Evolutionary conservation across 2,329 filamentous ascomycete genomes (phyloP), one percentile per base, ranked within the genome.

Genomic region (Epicoccum nigrum): DNA sequence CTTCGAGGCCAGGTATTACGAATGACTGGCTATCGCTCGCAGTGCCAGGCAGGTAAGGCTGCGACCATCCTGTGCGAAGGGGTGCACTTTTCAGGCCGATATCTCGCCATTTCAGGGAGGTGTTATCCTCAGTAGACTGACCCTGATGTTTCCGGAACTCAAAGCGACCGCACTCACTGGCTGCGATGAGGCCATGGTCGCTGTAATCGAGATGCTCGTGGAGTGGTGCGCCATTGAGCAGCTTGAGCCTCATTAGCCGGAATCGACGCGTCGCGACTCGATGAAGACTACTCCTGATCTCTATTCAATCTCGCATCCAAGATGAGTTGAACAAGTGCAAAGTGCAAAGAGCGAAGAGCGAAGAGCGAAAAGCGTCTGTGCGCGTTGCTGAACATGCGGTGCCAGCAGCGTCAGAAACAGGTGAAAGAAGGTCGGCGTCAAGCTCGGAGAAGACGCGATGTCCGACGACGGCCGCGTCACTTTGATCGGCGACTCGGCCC

Each of bases 151-250:
- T 2, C 21, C 21, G 17, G n/a, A 65, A 54, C 37, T 70, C 62
- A 37, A 76, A 67, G 1, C 71, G 70, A 9, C 71, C 62, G 58
- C 83, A 82, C 11, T 68, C 65, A 7, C 77, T 65, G n/a, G 83
- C 68, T 34, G 77, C 64, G 15, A 85, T 72, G 31, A 90, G 77
- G n/a, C 68, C 62, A 1, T 72, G 60, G 11, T 80, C 68, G 37
- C 78, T 69, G 82, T 86, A 89, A 32, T 79, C 70, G 17, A 90
- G 76, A 19, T 75, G 71, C 8, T 71, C 72, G 23, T 74, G 66
- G 27, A 79, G 71, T 2, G 88, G 88, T n/a, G 87, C 85, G 19
- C 87, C 87, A 45, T 81, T 78, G 47, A 86, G 71, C 54, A 84
- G 77, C 45, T 67, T 70, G 41, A 72, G 67, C 45, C 83, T 78